Evolutionary conservation across 805 yeast species (phyloP), one percentile per base, ranked within the genome.

Genomic region (Cyberlindnera lachancei): DNA sequence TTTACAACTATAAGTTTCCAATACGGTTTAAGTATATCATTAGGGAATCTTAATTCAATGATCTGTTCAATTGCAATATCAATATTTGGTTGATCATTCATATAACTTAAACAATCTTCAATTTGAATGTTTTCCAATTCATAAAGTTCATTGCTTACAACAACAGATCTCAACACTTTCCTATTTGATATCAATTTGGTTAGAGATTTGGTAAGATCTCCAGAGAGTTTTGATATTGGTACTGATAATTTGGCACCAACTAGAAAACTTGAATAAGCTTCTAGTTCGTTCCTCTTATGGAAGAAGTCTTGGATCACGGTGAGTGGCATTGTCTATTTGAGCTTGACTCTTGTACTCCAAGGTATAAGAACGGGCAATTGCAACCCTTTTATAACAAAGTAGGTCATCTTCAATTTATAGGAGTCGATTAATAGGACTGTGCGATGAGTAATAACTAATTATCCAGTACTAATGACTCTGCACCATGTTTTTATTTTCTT

Each of bases 1-100:
- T 25, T 15, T 10, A 28, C 24, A 21, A 29, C 15, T n/a, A n/a
- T n/a, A 6, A 38, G 10, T 20, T 31, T 35, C 43, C 43, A 39
- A 5, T 25, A 15, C 3, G 36, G 40, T 13, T 18, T 15, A 4
- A 13, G 18, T 3, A 15, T 7, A 3, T 30, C 28, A 4, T 15
- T 17, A 15, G 18, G 29, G 18, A 37, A 34, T 5, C 11, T 11
- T 2, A 17, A 19, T 14, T 30, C 28, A 15, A 31, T 36, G 13
- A 35, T 15, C 15, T 19, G 18, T 12, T 23, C 17, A 15, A 38
- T 17, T 9, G 30, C 34, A 5, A 15, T 15, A 1, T 23, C 15
- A 18, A 19, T 17, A 4, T 25, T 30, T 4, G 25, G 26, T 8
- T 13, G 7, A 17, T 33, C 35, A 5, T 33, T 13, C 6, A 29